Percentiles rank a stretch among this genome's conserved stretches.
phyloP scores from a whole-genome alignment of 2,329 filamentous ascomycete species.

The Didymella lethalis region DNA sequence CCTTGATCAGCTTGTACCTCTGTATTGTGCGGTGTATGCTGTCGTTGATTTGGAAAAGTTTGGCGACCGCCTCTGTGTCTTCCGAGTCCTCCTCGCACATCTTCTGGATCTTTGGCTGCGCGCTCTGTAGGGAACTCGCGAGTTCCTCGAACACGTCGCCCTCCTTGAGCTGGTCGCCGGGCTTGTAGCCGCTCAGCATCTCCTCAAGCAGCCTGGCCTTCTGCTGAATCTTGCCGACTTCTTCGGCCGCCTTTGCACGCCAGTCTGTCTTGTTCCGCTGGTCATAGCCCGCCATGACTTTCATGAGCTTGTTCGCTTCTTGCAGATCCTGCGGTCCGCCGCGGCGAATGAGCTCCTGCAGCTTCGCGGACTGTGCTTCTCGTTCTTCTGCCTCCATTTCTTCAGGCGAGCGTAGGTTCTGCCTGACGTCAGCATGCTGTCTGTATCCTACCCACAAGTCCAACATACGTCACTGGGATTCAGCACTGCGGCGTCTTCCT shows the following conservation, averaged over 20 bases:
- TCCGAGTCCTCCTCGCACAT: conserved; percentile 99
- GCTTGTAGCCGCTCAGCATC: conserved; percentile 82
- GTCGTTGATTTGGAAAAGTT: conserved; percentile 96
- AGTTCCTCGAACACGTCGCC: conserved; percentile 82
- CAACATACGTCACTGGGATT: conserved; percentile 91
- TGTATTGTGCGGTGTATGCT: conserved; percentile 98
- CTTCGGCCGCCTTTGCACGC: conserved; percentile 94
- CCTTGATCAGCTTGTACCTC: conserved; percentile 94
- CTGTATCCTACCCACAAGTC: not conserved
- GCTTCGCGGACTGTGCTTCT: conserved; percentile 94
- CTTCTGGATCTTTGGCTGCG: conserved; percentile 97
- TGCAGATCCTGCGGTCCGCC: conserved; percentile 92
- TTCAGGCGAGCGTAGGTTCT: conserved; percentile 95
- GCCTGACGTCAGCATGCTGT: conserved; percentile 30
- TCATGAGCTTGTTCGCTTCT: conserved; percentile 98
- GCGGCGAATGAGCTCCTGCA: conserved; percentile 93
- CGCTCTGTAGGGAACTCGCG: conserved; percentile 85
- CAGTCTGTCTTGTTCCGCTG: conserved; percentile 97
- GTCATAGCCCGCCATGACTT: conserved; percentile 98
- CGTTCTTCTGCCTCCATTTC: conserved; percentile 98
- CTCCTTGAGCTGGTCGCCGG: conserved; percentile 78
- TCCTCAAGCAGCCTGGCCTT: conserved; percentile 94
- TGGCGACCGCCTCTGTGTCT: conserved; percentile 93
- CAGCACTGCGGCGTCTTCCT: conserved; percentile 93
- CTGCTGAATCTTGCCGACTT: conserved; percentile 92